A percentile compares a stretch with the other conserved stretches of the same genome.
phyloP scores from a whole-genome alignment of 2,329 filamentous ascomycete genomes.

The Scopulariopsis brevicaulis region DNA sequence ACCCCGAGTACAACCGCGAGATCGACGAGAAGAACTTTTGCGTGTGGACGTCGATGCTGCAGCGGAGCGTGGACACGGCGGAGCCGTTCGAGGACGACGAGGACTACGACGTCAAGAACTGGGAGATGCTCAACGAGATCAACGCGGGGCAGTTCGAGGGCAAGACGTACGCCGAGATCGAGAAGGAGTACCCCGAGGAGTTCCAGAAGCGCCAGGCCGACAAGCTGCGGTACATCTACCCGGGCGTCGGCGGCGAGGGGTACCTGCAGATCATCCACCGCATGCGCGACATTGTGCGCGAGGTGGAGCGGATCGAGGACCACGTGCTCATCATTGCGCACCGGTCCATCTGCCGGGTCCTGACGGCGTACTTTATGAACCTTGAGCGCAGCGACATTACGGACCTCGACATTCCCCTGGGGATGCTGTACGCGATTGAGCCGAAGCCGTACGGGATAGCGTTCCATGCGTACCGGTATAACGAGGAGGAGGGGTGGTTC shows the following conservation, averaged over 20 bases:
- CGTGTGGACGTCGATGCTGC: slow-evolving; percentile 96
- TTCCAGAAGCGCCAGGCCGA: slow-evolving; percentile 69
- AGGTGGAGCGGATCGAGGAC: slow-evolving; percentile 94
- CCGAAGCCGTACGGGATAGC: slow-evolving; percentile 97
- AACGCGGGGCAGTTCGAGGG: slow-evolving; percentile 91
- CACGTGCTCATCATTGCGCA: slow-evolving; percentile 89
- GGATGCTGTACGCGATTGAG: slow-evolving; percentile 89
- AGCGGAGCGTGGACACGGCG: slow-evolving; percentile 77
- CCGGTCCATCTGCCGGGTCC: slow-evolving; percentile 79
- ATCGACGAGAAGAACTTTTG: slow-evolving; percentile 82
- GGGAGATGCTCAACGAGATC: slow-evolving; percentile 95
- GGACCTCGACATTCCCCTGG: slow-evolving; percentile 85
- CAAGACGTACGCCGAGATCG: slow-evolving; percentile 88
- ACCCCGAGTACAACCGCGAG: slow-evolving; percentile 68
- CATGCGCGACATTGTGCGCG: slow-evolving; percentile 86
- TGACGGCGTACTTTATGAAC: slow-evolving; percentile 95
- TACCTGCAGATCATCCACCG: slow-evolving; percentile 97
- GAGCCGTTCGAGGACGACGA: slow-evolving; percentile 85
- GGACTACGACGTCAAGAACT: slow-evolving; percentile 92
- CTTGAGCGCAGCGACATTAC: slow-evolving; percentile 84
- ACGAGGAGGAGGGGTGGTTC: slow-evolving; percentile 68
- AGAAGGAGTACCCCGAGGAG: slow-evolving; percentile 65
- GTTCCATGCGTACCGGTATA: slow-evolving; percentile 91
- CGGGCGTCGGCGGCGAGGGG: slow-evolving; percentile 87
- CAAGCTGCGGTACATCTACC: slow-evolving; percentile 95